Percentiles rank a stretch among this genome's conserved stretches.
Conservation (phyloP, 495 filamentous ascomycete genomes). For the Tuber melanosporum region DNA sequence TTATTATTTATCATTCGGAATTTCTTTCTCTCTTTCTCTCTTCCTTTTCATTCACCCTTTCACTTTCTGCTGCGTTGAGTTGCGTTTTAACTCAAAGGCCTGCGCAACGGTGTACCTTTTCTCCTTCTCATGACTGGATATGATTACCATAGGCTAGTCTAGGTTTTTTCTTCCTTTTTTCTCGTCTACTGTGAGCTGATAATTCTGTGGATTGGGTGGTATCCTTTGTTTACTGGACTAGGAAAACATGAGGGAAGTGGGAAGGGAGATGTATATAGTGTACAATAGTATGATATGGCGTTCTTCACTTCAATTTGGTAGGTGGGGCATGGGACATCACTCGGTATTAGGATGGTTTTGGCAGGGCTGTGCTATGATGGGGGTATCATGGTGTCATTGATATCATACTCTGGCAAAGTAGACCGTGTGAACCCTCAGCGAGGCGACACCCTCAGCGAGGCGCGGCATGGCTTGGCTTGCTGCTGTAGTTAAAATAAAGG, state of each 20-base stretch:
- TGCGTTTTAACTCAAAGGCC: not conserved
- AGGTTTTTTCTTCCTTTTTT: not conserved
- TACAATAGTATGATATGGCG: not conserved
- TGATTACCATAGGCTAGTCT: not conserved
- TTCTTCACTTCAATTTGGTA: not conserved
- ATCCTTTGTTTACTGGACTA: not conserved
- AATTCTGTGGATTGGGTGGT: not conserved
- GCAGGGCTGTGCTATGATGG: not conserved
- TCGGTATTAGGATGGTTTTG: not conserved
- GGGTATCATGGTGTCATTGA: too few species aligned
- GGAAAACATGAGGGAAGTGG: not conserved
- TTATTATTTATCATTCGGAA: slow-evolving; percentile 8
- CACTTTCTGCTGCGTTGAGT: not conserved
- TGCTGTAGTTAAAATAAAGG: too few species aligned
- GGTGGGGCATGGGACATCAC: not conserved
- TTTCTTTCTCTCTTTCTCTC: slow-evolving; percentile 6
- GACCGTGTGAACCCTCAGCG: too few species aligned
- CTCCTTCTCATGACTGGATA: slow-evolving; percentile 3
- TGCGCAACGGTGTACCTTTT: not conserved
- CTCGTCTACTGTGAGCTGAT: not conserved
- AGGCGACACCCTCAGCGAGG: too few species aligned
- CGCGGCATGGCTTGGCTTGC: too few species aligned
- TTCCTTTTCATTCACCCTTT: not conserved
- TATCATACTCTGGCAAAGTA: too few species aligned
- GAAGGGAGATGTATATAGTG: slow-evolving; percentile 1